Evolutionary conservation across 345 rosid genomes (phyloP).

Genomic region (Aegle marmelos): DNA sequence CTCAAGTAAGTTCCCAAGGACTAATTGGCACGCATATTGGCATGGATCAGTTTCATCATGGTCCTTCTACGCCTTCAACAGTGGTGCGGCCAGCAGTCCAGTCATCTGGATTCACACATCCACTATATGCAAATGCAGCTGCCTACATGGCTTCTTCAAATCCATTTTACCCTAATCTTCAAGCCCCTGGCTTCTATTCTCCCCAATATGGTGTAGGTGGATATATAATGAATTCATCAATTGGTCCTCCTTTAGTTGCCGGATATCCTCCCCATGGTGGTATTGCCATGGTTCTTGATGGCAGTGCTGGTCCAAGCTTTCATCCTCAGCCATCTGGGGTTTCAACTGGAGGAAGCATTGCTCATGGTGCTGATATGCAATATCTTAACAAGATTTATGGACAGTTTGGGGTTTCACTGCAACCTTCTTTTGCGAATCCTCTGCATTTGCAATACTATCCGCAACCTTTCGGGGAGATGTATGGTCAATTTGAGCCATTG

Average conservation of each 20-base stretch:
- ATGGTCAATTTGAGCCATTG: constrained; percentile 36
- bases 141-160: constrained; percentile 42
- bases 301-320: constrained; percentile 31
- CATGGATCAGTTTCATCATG: constrained; percentile 35
- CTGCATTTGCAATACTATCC: constrained; percentile 47
- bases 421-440: constrained; percentile 41
- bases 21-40: constrained; percentile 25
- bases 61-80: constrained; percentile 31
- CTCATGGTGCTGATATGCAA: constrained; percentile 45
- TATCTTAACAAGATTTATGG: constrained; percentile 41
- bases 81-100: constrained; percentile 47
- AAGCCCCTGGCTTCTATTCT: constrained; percentile 30
- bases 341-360: constrained; percentile 35
- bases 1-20: constrained; percentile 21
- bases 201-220: constrained; percentile 51
- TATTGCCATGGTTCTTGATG: constrained; percentile 36
- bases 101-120: constrained; percentile 52
- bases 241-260: constrained; percentile 38
- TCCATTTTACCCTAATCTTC: constrained; percentile 38
- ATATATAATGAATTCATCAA: constrained; percentile 33
- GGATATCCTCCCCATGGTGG: constrained; percentile 49
- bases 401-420: constrained; percentile 38
- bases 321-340: constrained; percentile 34
- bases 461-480: constrained; percentile 40
- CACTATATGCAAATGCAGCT: constrained; percentile 31